These are phyloP conservation scores for Mycena floridula DNA, from an alignment of 768 basidiomycete species.

Conservation along the genomic window DNA sequence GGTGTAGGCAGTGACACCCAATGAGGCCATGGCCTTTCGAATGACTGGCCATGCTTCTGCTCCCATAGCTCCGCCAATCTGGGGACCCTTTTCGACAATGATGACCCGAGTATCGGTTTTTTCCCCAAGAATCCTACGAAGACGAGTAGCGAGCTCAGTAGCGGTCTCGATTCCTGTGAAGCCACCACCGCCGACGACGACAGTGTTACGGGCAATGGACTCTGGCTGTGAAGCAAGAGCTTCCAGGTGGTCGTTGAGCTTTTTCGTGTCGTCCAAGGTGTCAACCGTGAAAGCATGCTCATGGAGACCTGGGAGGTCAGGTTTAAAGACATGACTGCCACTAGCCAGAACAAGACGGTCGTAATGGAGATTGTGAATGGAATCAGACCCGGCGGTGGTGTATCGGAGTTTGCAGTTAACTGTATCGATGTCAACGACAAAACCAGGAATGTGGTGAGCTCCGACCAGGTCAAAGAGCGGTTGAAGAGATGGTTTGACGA, in stretches of 20 bases:
- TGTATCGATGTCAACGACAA: not conserved
- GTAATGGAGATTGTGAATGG: constrained; percentile 7
- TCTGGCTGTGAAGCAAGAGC: constrained; percentile 4
- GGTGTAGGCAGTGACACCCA: constrained; percentile 1
- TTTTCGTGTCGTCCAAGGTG: not conserved
- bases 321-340: constrained; percentile 14
- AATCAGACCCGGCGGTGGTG: constrained; percentile 1
- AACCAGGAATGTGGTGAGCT: not conserved
- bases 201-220: constrained; percentile 13
- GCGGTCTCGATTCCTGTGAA: constrained; percentile 17
- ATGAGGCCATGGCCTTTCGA: not conserved
- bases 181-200: constrained; percentile 15
- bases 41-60: not conserved
- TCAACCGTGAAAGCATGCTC: constrained; percentile 13
- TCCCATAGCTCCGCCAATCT: not conserved
- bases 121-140: constrained; percentile 13
- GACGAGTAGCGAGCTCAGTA: constrained; percentile 12
- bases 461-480: not conserved
- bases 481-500: constrained; percentile 6
- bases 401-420: not conserved
- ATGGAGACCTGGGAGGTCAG: constrained; percentile 9
- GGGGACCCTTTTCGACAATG: not conserved
- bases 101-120: not conserved
- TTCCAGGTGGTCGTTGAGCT: not conserved
- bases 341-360: constrained; percentile 15